Conservation (phyloP, 352 stramenopile genomes). For the Blastocystis sp. region DNA sequence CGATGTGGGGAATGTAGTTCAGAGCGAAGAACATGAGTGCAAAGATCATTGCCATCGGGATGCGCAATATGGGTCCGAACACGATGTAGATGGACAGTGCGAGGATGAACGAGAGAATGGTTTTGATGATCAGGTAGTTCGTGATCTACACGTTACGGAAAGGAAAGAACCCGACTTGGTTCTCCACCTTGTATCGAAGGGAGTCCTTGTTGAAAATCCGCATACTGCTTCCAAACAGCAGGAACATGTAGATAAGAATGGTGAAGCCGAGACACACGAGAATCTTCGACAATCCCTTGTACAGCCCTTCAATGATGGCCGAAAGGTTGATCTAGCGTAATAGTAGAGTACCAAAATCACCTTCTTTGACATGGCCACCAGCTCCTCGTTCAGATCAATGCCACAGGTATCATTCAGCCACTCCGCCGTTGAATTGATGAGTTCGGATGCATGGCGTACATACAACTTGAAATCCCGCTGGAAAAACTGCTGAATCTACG, state of each 20-base stretch:
- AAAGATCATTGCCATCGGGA: slow-evolving; percentile 63
- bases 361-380: slow-evolving; percentile 14
- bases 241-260: slow-evolving; percentile 58
- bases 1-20: slow-evolving; percentile 63
- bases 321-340: neutral
- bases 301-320: neutral
- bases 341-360: neutral
- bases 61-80: slow-evolving; percentile 33
- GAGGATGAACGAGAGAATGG: slow-evolving; percentile 34
- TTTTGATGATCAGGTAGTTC: slow-evolving; percentile 59
- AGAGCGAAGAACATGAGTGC: slow-evolving; percentile 55
- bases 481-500: slow-evolving; percentile 41
- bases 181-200: slow-evolving; percentile 59
- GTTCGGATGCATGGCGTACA: slow-evolving; percentile 3
- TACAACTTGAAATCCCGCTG: slow-evolving; percentile 31
- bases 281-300: neutral
- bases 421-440: slow-evolving; percentile 6
- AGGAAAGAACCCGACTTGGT: slow-evolving; percentile 11
- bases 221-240: slow-evolving; percentile 49
- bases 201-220: slow-evolving; percentile 26
- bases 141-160: neutral
- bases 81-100: neutral
- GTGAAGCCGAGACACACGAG: slow-evolving; percentile 53
- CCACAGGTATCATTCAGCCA: slow-evolving; percentile 44
- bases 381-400: slow-evolving; percentile 25